Conservation (phyloP, 257 asterid genomes). For the Mitragyna speciosa region DNA sequence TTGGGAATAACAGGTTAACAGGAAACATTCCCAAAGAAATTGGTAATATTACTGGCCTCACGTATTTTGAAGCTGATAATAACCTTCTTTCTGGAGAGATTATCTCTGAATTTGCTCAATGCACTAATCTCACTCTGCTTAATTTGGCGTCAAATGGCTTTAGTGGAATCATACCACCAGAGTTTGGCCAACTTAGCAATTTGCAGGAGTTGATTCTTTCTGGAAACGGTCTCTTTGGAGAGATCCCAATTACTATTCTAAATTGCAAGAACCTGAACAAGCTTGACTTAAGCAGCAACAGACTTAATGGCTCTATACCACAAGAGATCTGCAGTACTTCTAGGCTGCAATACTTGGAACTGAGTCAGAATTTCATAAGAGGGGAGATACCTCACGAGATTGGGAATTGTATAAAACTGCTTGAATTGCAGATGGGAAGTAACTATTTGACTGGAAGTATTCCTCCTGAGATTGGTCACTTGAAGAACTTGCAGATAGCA, state of each 20-base stretch:
- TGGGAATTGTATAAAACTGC: conserved; percentile 79
- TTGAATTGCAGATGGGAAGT: conserved; percentile 74
- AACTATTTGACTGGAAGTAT: conserved; percentile 70
- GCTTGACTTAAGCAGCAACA: conserved; percentile 75
- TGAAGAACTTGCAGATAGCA: conserved; percentile 85
- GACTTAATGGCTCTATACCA: conserved; percentile 72
- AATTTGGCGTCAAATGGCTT: conserved; percentile 84
- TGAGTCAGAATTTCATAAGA: conserved; percentile 59
- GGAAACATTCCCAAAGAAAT: conserved; percentile 73
- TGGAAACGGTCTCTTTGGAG: conserved; percentile 65
- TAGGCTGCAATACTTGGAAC: conserved; percentile 67
- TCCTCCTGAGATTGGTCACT: conserved; percentile 79
- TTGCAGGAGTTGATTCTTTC: conserved; percentile 88
- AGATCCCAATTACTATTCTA: conserved; percentile 62
- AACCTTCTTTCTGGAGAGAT: conserved; percentile 85
- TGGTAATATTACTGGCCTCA: conserved; percentile 81
- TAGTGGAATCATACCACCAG: conserved; percentile 66
- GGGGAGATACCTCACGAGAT: conserved; percentile 82
- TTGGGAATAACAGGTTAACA: conserved; percentile 69
- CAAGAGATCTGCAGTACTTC: conserved; percentile 69
- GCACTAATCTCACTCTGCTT: conserved; percentile 77
- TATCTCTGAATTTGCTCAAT: conserved; percentile 64
- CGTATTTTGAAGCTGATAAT: conserved; percentile 87
- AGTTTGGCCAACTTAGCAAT: conserved; percentile 66
- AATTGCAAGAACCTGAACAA: conserved; percentile 73